Evolutionary conservation across 495 filamentous ascomycete species (phyloP).

Genomic region (Neurospora discreta): DNA sequence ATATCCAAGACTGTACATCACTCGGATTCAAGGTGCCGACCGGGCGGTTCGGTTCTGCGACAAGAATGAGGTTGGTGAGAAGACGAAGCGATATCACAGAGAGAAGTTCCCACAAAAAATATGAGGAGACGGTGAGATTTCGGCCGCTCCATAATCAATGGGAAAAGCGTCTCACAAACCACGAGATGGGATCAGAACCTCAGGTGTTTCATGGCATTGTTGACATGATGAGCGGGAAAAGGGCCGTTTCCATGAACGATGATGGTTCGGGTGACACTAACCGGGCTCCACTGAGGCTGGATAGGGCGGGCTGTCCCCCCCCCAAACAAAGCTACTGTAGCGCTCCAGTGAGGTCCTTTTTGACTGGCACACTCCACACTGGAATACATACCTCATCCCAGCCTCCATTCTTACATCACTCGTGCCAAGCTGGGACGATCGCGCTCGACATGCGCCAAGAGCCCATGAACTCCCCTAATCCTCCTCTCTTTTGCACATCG

Average conservation of each 20-base stretch:
- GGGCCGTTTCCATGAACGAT: not conserved
- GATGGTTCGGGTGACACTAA: not conserved
- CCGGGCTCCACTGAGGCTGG: not conserved
- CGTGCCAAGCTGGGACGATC: not conserved
- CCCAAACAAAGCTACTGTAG: not conserved
- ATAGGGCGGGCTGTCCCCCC: not conserved
- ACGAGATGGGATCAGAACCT: not conserved
- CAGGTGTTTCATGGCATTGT: not conserved
- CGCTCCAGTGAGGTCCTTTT: too few relatives aligned
- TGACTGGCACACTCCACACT: not conserved
- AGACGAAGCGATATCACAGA: too few relatives aligned
- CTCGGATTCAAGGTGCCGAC: not conserved
- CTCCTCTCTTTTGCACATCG: not conserved
- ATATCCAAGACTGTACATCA: not conserved
- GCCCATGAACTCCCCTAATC: not conserved
- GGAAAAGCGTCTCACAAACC: not conserved
- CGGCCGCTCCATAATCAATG: not conserved
- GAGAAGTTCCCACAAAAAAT: not conserved
- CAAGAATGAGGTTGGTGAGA: not conserved
- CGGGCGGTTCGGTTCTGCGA: not conserved
- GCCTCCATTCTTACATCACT: not conserved
- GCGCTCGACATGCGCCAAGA: not conserved
- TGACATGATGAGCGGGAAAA: not conserved
- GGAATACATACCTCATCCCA: not conserved
- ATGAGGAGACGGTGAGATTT: not conserved